Percentiles rank a stretch among this genome's conserved stretches.
Conservation (phyloP, 331 rosid genomes). For the Malus hybrid region DNA sequence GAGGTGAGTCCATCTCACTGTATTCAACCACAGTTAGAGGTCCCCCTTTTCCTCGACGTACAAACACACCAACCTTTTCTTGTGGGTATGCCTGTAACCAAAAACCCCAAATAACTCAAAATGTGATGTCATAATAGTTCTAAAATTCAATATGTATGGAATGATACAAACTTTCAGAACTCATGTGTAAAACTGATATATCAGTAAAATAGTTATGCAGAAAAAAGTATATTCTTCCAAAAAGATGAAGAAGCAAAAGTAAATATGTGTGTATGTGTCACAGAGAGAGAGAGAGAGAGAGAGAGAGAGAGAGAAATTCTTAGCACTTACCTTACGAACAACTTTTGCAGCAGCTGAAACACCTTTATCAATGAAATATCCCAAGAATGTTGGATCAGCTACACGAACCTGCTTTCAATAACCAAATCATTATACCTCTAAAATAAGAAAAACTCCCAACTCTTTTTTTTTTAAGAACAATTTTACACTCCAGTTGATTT, state of each 20-base stretch:
- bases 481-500: neutral
- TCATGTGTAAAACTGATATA: neutral
- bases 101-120: neutral
- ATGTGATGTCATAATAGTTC: neutral
- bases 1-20: slow-evolving; percentile 70
- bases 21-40: slow-evolving; percentile 94
- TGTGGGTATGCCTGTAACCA: slow-evolving; percentile 85
- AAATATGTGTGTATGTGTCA: neutral
- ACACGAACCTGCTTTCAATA: slow-evolving; percentile 77
- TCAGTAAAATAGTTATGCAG: too few relatives aligned
- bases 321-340: slow-evolving; percentile 75
- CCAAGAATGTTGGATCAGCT: slow-evolving; percentile 91
- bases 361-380: slow-evolving; percentile 93
- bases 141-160: neutral
- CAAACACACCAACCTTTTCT: slow-evolving; percentile 98
- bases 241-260: too few relatives aligned
- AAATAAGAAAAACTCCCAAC: slow-evolving; percentile 5
- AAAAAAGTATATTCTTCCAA: too few relatives aligned
- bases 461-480: slow-evolving; percentile 11
- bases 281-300: too few relatives aligned
- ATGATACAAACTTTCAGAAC: neutral
- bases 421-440: slow-evolving; percentile 21
- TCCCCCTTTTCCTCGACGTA: slow-evolving; percentile 92
- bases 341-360: slow-evolving; percentile 94
- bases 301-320: too few relatives aligned